Percentiles rank a stretch among this genome's conserved stretches.
Conservation (phyloP, 352 stramenopile species). For the Phytophthora pluvialis region DNA sequence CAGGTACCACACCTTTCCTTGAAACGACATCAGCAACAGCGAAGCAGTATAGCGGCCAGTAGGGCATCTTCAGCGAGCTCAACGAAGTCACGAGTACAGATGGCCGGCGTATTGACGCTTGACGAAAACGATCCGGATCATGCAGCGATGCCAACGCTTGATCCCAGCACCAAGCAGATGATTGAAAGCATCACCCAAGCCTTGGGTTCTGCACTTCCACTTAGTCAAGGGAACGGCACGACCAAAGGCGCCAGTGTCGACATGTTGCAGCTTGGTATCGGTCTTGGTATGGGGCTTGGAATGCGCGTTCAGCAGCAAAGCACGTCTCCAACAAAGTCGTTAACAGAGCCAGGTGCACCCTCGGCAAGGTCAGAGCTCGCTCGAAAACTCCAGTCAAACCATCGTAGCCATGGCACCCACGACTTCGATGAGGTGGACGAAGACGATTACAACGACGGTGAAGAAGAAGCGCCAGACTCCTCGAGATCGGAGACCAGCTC, state of each 20-base stretch:
- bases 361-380: constrained; percentile 18
- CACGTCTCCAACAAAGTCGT: constrained; percentile 22
- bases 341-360: constrained; percentile 10
- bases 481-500: constrained; percentile 42
- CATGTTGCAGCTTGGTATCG: constrained; percentile 84
- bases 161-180: constrained; percentile 67
- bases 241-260: constrained; percentile 43
- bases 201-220: constrained; percentile 55
- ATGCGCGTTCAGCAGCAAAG: constrained; percentile 67
- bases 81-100: constrained; percentile 25
- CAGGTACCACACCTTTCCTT: constrained; percentile 64
- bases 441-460: constrained; percentile 35
- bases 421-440: constrained; percentile 29
- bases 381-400: constrained; percentile 14
- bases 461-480: constrained; percentile 33
- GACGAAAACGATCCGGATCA: constrained; percentile 5
- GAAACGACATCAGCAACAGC: constrained; percentile 24
- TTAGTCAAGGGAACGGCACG: constrained; percentile 26
- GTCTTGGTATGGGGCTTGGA: constrained; percentile 91
- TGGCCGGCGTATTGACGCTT: constrained; percentile 3
- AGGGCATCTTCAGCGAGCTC: constrained; percentile 30
- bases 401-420: background rate
- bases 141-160: constrained; percentile 20
- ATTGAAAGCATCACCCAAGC: constrained; percentile 82
- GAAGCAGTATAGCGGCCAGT: constrained; percentile 10